These are phyloP conservation scores for Hygrophoropsis aurantiaca DNA, from an alignment of 768 basidiomycete genomes.

Conservation along the genomic window DNA sequence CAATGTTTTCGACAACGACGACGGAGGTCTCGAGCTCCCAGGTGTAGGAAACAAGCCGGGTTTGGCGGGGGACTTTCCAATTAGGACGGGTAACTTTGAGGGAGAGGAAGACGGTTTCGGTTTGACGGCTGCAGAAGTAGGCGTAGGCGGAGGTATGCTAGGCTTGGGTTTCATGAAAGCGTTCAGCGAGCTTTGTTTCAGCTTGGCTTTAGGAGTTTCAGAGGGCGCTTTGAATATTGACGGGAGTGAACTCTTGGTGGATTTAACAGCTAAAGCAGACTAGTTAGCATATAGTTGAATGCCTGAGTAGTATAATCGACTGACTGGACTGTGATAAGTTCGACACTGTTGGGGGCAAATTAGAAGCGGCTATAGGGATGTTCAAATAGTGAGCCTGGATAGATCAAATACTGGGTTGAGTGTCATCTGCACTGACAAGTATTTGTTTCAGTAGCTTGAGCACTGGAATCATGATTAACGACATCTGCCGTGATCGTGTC, in stretches of 20 bases:
- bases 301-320: too few relatives aligned
- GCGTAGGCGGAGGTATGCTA: neutral
- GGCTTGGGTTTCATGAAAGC: slow-evolving; percentile 19
- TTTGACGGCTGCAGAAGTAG: slow-evolving; percentile 6
- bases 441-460: too few relatives aligned
- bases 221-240: slow-evolving; percentile 12
- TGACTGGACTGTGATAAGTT: too few relatives aligned
- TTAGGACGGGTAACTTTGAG: slow-evolving; percentile 28
- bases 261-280: too few relatives aligned
- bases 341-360: too few relatives aligned
- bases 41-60: slow-evolving; percentile 5
- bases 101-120: slow-evolving; percentile 17
- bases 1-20: slow-evolving; percentile 4
- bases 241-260: neutral
- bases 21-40: slow-evolving; percentile 3
- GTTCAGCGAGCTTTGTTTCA: slow-evolving; percentile 24
- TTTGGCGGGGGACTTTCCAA: slow-evolving; percentile 14
- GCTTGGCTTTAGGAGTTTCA: slow-evolving; percentile 11
- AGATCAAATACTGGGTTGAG: too few relatives aligned
- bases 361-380: too few relatives aligned
- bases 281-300: too few relatives aligned
- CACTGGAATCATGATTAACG: too few relatives aligned
- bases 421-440: too few relatives aligned
- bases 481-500: too few relatives aligned
- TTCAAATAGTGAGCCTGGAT: too few relatives aligned